These are phyloP conservation scores for Sarcomyxa edulis DNA, from an alignment of 768 basidiomycete species.

Conservation along the genomic window DNA sequence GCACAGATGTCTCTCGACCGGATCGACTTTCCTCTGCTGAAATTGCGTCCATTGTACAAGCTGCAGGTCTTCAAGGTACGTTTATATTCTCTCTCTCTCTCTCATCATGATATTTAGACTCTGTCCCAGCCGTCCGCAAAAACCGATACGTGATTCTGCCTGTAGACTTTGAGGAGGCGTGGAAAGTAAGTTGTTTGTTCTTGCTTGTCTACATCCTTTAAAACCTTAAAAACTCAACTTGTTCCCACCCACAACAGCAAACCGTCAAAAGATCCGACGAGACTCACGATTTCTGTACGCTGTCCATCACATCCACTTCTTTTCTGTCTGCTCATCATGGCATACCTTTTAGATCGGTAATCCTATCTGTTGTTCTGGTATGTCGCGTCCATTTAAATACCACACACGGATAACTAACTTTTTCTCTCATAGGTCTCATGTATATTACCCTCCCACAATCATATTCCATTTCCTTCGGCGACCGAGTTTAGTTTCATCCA, in stretches of 20 bases:
- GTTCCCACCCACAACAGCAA: conserved; percentile 59
- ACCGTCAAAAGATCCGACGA: conserved; percentile 95
- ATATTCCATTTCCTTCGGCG: conserved; percentile 10
- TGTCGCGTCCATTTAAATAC: no score
- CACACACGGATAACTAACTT: no score
- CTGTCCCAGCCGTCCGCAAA: conserved; percentile 82
- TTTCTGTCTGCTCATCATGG: no score
- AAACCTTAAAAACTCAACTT: conserved; percentile 27
- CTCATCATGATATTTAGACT: conserved; percentile 2
- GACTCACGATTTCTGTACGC: conserved; percentile 93
- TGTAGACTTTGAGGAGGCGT: conserved; percentile 97
- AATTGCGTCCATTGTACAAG: conserved; percentile 93
- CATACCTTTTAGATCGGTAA: no score
- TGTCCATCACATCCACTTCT: no score
- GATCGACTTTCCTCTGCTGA: conserved; percentile 95
- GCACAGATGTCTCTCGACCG: conserved; percentile 88
- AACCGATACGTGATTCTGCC: conserved; percentile 97
- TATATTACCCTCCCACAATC: conserved; percentile 12
- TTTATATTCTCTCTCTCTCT: background rate
- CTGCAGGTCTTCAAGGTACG: conserved; percentile 91
- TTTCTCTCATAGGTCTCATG: no score
- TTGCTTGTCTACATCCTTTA: conserved; percentile 38
- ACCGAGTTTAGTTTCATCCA: background rate
- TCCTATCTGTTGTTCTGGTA: no score
- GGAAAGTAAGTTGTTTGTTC: conserved; percentile 85